phyloP scores from a whole-genome alignment of 129 eudicot species.

The Calendula officinalis region DNA sequence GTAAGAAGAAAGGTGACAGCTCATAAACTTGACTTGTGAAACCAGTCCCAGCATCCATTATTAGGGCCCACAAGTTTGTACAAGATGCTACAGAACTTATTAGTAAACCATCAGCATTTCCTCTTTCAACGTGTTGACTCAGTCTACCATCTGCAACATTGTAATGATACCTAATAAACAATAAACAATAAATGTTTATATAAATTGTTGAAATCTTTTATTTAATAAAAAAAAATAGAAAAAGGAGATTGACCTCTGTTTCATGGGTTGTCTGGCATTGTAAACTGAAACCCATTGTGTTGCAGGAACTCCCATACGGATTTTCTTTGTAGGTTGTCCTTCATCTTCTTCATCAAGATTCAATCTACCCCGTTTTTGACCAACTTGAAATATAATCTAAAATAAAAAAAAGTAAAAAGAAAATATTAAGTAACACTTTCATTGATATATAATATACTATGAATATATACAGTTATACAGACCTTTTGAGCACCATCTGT shows the following conservation, averaged over 20 bases:
- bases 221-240: neutral
- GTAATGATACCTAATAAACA: constrained; percentile 60
- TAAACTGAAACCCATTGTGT: constrained; percentile 81
- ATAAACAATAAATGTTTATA: neutral
- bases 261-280: constrained; percentile 80
- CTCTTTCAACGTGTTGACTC: constrained; percentile 75
- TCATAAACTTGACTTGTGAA: constrained; percentile 72
- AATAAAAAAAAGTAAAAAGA: neutral
- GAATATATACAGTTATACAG: neutral
- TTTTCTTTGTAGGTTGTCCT: constrained; percentile 72
- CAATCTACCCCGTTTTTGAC: constrained; percentile 45
- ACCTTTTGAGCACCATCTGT: constrained; percentile 55
- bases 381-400: constrained; percentile 43
- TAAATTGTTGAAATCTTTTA: neutral
- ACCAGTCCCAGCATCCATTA: constrained; percentile 93
- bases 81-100: constrained; percentile 77
- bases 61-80: constrained; percentile 78
- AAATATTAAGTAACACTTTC: neutral
- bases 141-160: constrained; percentile 82
- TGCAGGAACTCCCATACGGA: constrained; percentile 81
- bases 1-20: constrained; percentile 71
- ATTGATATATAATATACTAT: neutral
- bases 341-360: constrained; percentile 72
- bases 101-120: constrained; percentile 68
- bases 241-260: constrained; percentile 51